Conservation (phyloP, 1,284 basidiomycete genomes). For the Trichosporon sp. region DNA sequence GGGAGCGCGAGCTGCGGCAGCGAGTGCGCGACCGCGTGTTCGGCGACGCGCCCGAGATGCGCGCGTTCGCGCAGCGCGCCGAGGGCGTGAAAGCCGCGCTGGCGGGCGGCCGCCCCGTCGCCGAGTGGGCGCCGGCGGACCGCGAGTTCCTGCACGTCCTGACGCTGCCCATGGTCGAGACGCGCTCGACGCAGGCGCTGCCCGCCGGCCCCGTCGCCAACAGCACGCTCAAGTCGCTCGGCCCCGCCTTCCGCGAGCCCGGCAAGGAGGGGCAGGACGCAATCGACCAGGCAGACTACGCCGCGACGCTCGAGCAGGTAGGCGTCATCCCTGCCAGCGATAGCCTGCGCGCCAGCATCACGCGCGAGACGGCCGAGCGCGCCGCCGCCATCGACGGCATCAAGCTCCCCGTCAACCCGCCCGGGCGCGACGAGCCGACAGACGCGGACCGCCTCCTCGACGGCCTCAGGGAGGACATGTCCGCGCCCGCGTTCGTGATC, state of each 20-base stretch:
- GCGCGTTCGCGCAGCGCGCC: conserved; percentile 61
- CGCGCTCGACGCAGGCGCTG: conserved; percentile 61
- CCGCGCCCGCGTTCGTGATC: conserved; percentile 79
- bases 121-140: conserved; percentile 59
- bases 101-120: conserved; percentile 16
- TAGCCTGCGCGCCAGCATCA: conserved; percentile 37
- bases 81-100: conserved; percentile 49
- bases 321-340: conserved; percentile 73
- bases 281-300: conserved; percentile 50
- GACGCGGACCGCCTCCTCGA: conserved; percentile 23
- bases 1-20: conserved; percentile 59
- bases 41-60: conserved; percentile 52
- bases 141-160: conserved; percentile 64
- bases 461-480: conserved; percentile 66
- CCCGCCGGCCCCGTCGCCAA: conserved; percentile 59
- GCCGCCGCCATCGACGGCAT: conserved; percentile 26
- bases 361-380: conserved; percentile 27
- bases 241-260: conserved; percentile 11
- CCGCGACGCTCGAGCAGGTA: conserved; percentile 59
- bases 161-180: conserved; percentile 58
- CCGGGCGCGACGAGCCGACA: conserved; percentile 18
- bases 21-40: conserved; percentile 57
- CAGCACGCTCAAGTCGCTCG: conserved; percentile 61
- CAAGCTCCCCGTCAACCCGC: conserved; percentile 21
- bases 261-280: conserved; percentile 42